Evolutionary conservation across 371 early-diverging fungal species (phyloP).

Genomic region (Conidiobolus incongruus): DNA sequence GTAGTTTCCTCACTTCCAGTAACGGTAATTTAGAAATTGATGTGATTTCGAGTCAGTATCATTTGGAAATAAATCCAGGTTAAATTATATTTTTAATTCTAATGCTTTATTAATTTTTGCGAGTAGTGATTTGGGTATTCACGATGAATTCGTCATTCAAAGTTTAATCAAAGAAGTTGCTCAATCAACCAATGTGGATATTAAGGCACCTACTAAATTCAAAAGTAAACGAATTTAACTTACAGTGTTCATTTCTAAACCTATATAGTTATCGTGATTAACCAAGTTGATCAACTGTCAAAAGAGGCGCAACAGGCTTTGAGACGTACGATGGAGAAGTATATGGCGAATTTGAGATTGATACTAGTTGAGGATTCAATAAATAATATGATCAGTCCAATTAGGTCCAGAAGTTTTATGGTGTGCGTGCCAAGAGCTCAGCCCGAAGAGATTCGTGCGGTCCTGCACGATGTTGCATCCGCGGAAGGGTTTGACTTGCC

Average conservation of each 20-base stretch:
- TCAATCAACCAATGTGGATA: slow-evolving; percentile 87
- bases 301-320: slow-evolving; percentile 97
- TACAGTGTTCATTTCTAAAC: background rate
- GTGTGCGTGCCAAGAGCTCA: slow-evolving; percentile 77
- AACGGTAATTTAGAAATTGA: slow-evolving; percentile 63
- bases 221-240: slow-evolving; percentile 28
- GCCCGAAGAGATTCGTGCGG: slow-evolving; percentile 34
- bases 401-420: slow-evolving; percentile 86
- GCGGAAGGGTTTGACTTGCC: slow-evolving; percentile 56
- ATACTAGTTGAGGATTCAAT: slow-evolving; percentile 84
- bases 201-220: slow-evolving; percentile 52
- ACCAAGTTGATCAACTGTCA: slow-evolving; percentile 86
- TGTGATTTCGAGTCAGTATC: slow-evolving; percentile 76
- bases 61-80: slow-evolving; percentile 86
- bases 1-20: slow-evolving; percentile 61
- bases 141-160: slow-evolving; percentile 93
- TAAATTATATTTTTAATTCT: slow-evolving; percentile 3
- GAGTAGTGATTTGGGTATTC: slow-evolving; percentile 67
- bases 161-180: slow-evolving; percentile 95
- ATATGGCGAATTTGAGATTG: slow-evolving; percentile 79
- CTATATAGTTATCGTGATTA: slow-evolving; percentile 87
- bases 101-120: slow-evolving; percentile 9
- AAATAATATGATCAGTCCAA: slow-evolving; percentile 85
- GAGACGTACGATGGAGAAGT: slow-evolving; percentile 98
- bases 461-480: slow-evolving; percentile 42